These are phyloP conservation scores for Bipolaris sorokiniana DNA, from an alignment of 2,329 filamentous ascomycete genomes.

Conservation along the genomic window DNA sequence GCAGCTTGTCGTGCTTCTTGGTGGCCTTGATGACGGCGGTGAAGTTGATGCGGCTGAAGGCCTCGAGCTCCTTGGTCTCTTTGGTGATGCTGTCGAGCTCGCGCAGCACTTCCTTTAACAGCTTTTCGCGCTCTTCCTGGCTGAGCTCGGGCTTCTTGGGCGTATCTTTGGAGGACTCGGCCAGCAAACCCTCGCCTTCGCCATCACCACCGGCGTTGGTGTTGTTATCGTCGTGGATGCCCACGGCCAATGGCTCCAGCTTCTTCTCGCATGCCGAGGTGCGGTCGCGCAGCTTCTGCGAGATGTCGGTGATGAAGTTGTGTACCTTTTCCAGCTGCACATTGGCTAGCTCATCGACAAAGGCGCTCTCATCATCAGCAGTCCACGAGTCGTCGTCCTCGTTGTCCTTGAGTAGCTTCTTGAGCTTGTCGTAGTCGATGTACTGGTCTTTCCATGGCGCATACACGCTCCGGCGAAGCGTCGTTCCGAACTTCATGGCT, in stretches of 20 bases:
- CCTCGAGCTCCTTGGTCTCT: constrained; percentile 91
- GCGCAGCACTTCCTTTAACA: constrained; percentile 72
- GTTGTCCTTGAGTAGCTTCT: constrained; percentile 79
- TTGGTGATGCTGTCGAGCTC: constrained; percentile 89
- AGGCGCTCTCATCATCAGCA: constrained; percentile 88
- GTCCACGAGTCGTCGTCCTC: constrained; percentile 75
- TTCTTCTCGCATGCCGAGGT: constrained; percentile 72
- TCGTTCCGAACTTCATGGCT: constrained; percentile 92
- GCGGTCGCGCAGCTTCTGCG: constrained; percentile 80
- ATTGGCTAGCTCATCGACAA: constrained; percentile 95
- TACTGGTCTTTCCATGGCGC: constrained; percentile 90
- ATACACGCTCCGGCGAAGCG: constrained; percentile 79
- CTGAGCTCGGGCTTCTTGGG: constrained; percentile 35
- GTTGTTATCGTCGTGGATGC: constrained; percentile 35
- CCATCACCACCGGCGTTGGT: constrained; percentile 13
- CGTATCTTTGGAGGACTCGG: constrained; percentile 25
- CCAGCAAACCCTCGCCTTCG: constrained; percentile 20
- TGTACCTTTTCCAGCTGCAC: constrained; percentile 95
- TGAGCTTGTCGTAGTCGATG: constrained; percentile 94
- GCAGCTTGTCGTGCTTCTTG: constrained; percentile 97
- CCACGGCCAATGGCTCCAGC: constrained; percentile 63
- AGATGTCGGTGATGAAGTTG: constrained; percentile 82
- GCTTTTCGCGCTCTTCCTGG: constrained; percentile 54
- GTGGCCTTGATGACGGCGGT: constrained; percentile 97
- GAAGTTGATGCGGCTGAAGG: constrained; percentile 95